Conservation (phyloP, 192 early-diverging fungal species). For the Rhizophagus prolifer region DNA sequence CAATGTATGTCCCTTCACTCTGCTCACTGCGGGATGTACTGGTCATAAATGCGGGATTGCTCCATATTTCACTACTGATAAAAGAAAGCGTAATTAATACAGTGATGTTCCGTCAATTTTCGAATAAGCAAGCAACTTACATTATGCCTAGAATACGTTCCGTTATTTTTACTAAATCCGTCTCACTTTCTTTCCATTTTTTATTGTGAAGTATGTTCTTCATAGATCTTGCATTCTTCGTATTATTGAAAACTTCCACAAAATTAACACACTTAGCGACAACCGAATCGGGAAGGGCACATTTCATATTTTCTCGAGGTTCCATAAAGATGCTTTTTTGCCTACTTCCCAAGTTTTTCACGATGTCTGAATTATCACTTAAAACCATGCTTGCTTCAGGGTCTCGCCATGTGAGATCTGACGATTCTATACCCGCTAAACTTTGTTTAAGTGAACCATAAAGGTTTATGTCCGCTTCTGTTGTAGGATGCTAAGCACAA, state of each 20-base stretch:
- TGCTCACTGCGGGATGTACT: too few species aligned
- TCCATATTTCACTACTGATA: neutral
- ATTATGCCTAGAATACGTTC: constrained; percentile 6
- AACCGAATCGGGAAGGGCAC: neutral
- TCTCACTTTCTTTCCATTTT: constrained; percentile 17
- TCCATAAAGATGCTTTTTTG: neutral
- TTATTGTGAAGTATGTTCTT: constrained; percentile 8
- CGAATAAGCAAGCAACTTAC: neutral
- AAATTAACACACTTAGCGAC: constrained; percentile 5
- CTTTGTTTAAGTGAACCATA: constrained; percentile 22
- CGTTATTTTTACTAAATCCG: neutral
- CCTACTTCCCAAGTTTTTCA: too few species aligned
- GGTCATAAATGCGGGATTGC: too few species aligned
- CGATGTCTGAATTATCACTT: too few species aligned
- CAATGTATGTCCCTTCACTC: too few species aligned
- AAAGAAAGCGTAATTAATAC: neutral
- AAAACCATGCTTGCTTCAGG: too few species aligned
- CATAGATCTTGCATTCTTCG: neutral
- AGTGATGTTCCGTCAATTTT: neutral
- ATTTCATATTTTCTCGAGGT: constrained; percentile 24
- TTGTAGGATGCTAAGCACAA: neutral
- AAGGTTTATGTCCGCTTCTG: constrained; percentile 4
- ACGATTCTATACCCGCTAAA: constrained; percentile 2
- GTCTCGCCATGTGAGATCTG: neutral
- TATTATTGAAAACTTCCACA: neutral